phyloP scores from a whole-genome alignment of 768 basidiomycete genomes.

The Termitomyces sp. region DNA sequence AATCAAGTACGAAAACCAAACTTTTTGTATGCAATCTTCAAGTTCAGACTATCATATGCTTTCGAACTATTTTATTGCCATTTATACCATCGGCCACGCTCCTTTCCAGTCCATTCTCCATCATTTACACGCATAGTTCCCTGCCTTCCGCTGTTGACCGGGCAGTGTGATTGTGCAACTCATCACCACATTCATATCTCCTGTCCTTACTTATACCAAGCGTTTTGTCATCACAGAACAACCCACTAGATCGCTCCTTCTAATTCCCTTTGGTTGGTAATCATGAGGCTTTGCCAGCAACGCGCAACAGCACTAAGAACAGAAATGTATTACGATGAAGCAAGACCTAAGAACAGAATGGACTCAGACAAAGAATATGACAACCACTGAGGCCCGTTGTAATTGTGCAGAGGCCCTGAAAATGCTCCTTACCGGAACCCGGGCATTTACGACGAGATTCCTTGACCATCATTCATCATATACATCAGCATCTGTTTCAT shows the following conservation, averaged over 20 bases:
- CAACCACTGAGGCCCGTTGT: too few relatives aligned
- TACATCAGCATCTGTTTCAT: neutral
- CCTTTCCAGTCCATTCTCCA: constrained; percentile 11
- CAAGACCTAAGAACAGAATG: too few relatives aligned
- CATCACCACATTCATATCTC: neutral
- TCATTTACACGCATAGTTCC: constrained; percentile 12
- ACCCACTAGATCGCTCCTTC: constrained; percentile 17
- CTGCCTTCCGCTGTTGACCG: constrained; percentile 2
- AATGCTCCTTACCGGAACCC: too few relatives aligned
- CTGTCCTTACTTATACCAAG: constrained; percentile 20
- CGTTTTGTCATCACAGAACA: constrained; percentile 14
- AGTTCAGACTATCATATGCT: constrained; percentile 15
- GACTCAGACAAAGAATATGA: too few relatives aligned
- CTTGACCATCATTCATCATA: too few relatives aligned
- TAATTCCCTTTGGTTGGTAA: neutral
- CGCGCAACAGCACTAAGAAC: too few relatives aligned
- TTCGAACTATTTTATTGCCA: constrained; percentile 24
- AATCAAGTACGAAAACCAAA: constrained; percentile 5
- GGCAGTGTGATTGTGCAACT: neutral
- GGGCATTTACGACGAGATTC: too few relatives aligned
- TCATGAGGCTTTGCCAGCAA: neutral
- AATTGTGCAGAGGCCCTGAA: too few relatives aligned
- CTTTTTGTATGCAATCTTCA: constrained; percentile 13
- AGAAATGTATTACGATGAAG: too few relatives aligned
- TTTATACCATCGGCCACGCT: constrained; percentile 16